Evolutionary conservation across 306 rosid genomes (phyloP), one percentile per base, ranked within the genome.

Genomic region (Cyclanthera cordifolia): DNA sequence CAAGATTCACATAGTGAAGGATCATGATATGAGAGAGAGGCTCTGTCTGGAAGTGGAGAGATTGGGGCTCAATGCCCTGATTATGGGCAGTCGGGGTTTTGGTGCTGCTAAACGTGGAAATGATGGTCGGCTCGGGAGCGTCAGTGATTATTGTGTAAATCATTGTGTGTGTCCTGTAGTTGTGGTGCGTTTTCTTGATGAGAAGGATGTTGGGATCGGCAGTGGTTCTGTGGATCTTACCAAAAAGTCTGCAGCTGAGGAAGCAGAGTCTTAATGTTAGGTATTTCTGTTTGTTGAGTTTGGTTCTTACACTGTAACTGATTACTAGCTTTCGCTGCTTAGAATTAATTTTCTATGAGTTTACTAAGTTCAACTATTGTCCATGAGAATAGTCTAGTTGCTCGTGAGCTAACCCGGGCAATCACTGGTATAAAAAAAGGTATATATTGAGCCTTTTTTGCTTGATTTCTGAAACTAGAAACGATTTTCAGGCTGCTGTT

Each of bases 111-210:
- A 85, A 48, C 93, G 96, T 0, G 96, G 99, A 8, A 86, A 78
- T 16, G 96, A 93, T 15, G 96, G 96, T 0, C 77, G 21, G 82
- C 96, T 93, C 0, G 99, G 99, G 21, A 93, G 96, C 48, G 99
- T 93, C 2, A 93, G 99, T 45, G 99, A 93, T 65, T 93, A 93
- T 17, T 93, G 99, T 23, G 99, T 93, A 0, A 90, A 93, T 67
- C 99, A 93, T 77, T 93, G 95, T 5, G 96, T 90, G 27, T 93
- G 99, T 21, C 99, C 99, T 2, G 99, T 93, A 0, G 99, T 93
- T 10, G 96, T 93, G 6, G 96, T 93, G 9, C 90, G 98, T 12
- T 86, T 85, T 79, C 96, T 96, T 0, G 98, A 93, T 1, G 98
- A 87, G 54, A 84, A 79, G 76, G 95, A 87, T 4, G 79, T 58